These are phyloP conservation scores for Pichia sp. DNA, from an alignment of 1,139 yeast genomes.

Conservation along the genomic window DNA sequence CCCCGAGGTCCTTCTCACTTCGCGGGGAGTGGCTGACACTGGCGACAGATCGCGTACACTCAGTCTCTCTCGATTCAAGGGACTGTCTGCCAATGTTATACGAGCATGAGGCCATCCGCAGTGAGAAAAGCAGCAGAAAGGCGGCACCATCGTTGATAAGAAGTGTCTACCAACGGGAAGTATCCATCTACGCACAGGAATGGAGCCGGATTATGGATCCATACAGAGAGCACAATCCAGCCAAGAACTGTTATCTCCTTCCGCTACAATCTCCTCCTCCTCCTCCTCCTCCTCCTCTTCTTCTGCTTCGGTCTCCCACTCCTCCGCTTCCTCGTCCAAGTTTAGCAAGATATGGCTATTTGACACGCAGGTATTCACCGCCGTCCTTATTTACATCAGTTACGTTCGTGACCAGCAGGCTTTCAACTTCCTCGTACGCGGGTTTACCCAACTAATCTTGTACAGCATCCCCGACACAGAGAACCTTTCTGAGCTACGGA, in stretches of 20 bases:
- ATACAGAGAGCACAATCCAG: background rate
- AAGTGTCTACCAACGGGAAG: no score
- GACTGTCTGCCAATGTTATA: background rate
- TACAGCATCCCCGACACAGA: conserved; percentile 11
- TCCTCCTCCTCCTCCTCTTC: background rate
- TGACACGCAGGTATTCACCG: conserved; percentile 2
- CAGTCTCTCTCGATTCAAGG: no score
- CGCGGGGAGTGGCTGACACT: background rate
- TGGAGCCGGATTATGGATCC: background rate
- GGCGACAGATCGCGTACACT: background rate
- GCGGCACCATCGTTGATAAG: no score
- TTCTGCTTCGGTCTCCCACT: background rate
- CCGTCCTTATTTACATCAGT: conserved; percentile 9
- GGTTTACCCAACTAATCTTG: conserved; percentile 5
- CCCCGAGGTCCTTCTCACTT: no score
- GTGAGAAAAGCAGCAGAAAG: no score
- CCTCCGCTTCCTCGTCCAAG: background rate
- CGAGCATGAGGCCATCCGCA: background rate
- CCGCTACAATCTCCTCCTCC: background rate
- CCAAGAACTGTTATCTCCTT: background rate
- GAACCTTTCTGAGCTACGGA: background rate
- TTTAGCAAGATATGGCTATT: background rate
- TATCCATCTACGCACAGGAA: background rate
- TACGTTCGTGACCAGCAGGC: conserved; percentile 8
- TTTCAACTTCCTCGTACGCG: conserved; percentile 5